Base-by-base conservation (phyloP, 163 green algal species). In the Chloromonas sp. region DNA sequence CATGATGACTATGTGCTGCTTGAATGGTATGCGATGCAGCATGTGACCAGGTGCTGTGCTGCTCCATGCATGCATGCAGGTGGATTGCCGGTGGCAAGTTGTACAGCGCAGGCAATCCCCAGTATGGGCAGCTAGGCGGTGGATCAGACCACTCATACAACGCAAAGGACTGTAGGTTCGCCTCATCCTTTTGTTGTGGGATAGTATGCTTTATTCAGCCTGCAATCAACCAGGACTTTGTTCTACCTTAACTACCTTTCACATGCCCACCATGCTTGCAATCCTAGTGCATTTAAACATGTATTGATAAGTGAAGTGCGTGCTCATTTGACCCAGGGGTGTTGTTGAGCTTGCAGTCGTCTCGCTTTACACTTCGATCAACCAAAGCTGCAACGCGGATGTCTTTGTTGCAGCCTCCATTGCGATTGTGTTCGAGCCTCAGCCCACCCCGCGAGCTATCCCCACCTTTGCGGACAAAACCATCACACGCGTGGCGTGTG, bases 121-220 rank as follows among this genome's bases (percentile, higher is more conserved):
- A 99, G 89, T 98, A 98, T 83, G 97, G 97, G 1, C 95, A 98
- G 89, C 90, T 98, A 70, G 97, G 97, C 1, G 93, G 98, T 85
- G 97, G 96, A 81, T 95, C 91, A 1, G 95, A 99, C 87, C 90
- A 97, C 89, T 89, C 95, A 83, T 98, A 98, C 92, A 99, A 99
- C 88, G 90, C 93, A n/a, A 95, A 95, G 81, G 93, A 97, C 87
- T 94, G 92, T 96, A 86, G 93, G 92, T 87, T 57, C 11, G 66
- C 66, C 66, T 11, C 66, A 76, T 76, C 66, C 66, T 76, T 11
- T 76, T 11, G 5, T 11, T 11, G 8, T 76, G 66, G 8, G 8
- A 8, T 11, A n/a, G 66, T 11, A 8, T 11, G 8, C 66, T 8
- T 11, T 76, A 11, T 76, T 11, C 5, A 8, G 8, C 66, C 66